A percentile compares a stretch with the other conserved stretches of the same genome.
These are phyloP conservation scores for Solanum acaule DNA, from an alignment of 257 asterid species.

Conservation along the genomic window DNA sequence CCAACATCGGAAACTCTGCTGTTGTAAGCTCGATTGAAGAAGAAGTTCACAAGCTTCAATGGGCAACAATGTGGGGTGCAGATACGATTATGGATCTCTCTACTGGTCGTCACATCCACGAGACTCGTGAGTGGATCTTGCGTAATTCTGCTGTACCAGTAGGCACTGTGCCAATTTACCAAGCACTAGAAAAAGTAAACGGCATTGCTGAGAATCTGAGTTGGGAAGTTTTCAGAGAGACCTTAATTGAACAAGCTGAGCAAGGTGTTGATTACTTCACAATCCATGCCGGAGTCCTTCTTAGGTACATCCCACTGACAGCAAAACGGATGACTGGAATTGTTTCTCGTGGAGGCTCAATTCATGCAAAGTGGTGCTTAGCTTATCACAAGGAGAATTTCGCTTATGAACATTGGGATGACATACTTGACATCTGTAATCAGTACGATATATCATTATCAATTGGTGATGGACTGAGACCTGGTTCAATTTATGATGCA, in stretches of 20 bases:
- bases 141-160: conserved; percentile 96
- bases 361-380: conserved; percentile 97
- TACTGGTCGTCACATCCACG: conserved; percentile 90
- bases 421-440: conserved; percentile 82
- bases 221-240: conserved; percentile 88
- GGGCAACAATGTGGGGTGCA: conserved; percentile 99
- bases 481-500: conserved; percentile 93
- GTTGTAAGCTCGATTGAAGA: conserved; percentile 93
- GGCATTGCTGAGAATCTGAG: conserved; percentile 87
- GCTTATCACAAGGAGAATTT: conserved; percentile 90
- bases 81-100: conserved; percentile 97
- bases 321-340: conserved; percentile 94
- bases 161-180: conserved; percentile 95
- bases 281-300: conserved; percentile 90
- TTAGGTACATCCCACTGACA: conserved; percentile 82
- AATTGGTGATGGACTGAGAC: conserved; percentile 94
- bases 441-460: conserved; percentile 86
- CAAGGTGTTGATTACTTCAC: conserved; percentile 98
- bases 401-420: conserved; percentile 98
- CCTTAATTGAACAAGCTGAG: conserved; percentile 93
- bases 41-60: conserved; percentile 95
- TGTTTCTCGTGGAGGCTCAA: conserved; percentile 95
- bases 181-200: conserved; percentile 84
- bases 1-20: conserved; percentile 93
- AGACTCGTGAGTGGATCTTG: conserved; percentile 97